These are phyloP conservation scores for Tolypocladium ophioglossoides DNA, from an alignment of 2,329 filamentous ascomycete species.

Conservation along the genomic window DNA sequence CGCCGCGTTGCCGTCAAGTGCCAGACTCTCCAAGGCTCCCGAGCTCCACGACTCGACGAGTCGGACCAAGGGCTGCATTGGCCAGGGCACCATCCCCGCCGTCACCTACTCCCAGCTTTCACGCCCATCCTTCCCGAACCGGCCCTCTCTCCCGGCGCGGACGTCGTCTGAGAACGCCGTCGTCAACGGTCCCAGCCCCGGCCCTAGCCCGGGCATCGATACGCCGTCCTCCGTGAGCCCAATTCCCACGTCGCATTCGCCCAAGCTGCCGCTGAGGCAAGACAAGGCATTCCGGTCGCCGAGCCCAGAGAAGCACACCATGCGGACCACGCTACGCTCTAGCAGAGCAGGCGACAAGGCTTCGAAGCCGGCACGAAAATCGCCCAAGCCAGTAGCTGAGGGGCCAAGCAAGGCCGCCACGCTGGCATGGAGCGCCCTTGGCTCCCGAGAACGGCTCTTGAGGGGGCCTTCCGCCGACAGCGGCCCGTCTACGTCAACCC, in stretches of 20 bases:
- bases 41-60: conserved; percentile 11
- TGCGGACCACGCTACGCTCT: conserved; percentile 50
- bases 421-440: conserved; percentile 46
- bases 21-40: conserved; percentile 10
- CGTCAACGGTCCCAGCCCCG: conserved; percentile 7
- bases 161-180: conserved; percentile 39
- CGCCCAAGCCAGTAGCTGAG: conserved; percentile 32
- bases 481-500: conserved; percentile 8
- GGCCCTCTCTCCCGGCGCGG: conserved; percentile 45
- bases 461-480: conserved; percentile 15
- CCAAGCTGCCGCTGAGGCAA: conserved; percentile 19
- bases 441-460: conserved; percentile 24
- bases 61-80: conserved; percentile 52
- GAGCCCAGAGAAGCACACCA: conserved; percentile 50
- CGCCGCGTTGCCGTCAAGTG: conserved; percentile 3
- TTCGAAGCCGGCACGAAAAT: conserved; percentile 26
- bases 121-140: conserved; percentile 48
- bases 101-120: conserved; percentile 73
- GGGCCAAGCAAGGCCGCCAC: conserved; percentile 54
- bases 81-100: conserved; percentile 70
- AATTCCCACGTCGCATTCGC: conserved; percentile 19
- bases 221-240: conserved; percentile 6
- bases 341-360: conserved; percentile 33
- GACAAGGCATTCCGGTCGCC: conserved; percentile 35
- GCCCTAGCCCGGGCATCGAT: conserved; percentile 5